Conservation (phyloP, 495 filamentous ascomycete genomes). For the Bombardia bombarda region DNA sequence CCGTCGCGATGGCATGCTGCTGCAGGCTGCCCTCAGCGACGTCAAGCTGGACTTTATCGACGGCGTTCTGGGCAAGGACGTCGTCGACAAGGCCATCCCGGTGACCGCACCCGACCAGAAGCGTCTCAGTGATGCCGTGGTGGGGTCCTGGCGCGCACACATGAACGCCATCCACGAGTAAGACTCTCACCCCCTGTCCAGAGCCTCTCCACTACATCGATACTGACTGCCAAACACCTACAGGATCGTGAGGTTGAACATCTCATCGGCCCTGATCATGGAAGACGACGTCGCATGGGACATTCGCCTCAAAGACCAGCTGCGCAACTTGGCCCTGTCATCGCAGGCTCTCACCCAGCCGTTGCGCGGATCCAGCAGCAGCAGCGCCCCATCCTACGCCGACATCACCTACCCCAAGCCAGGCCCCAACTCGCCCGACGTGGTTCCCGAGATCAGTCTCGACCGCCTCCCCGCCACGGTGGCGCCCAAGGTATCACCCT, state of each 20-base stretch:
- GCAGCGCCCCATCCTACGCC: slow-evolving; percentile 2
- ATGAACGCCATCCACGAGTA: slow-evolving; percentile 23
- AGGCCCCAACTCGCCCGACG: background rate
- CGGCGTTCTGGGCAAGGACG: slow-evolving; percentile 28
- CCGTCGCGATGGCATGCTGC: slow-evolving; percentile 46
- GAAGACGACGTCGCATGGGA: slow-evolving; percentile 57
- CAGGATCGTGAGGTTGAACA: slow-evolving; percentile 36
- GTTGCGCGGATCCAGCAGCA: slow-evolving; percentile 1
- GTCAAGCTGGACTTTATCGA: slow-evolving; percentile 44
- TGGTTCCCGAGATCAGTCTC: slow-evolving; percentile 13
- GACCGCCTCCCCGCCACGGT: slow-evolving; percentile 19
- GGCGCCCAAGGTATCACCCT: slow-evolving; percentile 34
- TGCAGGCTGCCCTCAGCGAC: slow-evolving; percentile 37
- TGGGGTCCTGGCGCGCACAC: slow-evolving; percentile 21
- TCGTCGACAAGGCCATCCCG: slow-evolving; percentile 32
- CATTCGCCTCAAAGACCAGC: slow-evolving; percentile 39
- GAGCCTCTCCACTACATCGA: background rate
- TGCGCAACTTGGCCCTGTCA: slow-evolving; percentile 38
- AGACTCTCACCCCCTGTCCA: background rate
- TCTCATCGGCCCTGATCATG: slow-evolving; percentile 44
- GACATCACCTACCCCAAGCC: slow-evolving; percentile 17
- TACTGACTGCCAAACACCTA: background rate
- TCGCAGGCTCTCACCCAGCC: slow-evolving; percentile 26
- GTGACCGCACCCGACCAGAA: slow-evolving; percentile 5
- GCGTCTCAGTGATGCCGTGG: slow-evolving; percentile 5